A percentile compares a stretch with the other conserved stretches of the same genome.
Conservation (phyloP, 164 flowering plant genomes). For the Vitis rupestris region DNA sequence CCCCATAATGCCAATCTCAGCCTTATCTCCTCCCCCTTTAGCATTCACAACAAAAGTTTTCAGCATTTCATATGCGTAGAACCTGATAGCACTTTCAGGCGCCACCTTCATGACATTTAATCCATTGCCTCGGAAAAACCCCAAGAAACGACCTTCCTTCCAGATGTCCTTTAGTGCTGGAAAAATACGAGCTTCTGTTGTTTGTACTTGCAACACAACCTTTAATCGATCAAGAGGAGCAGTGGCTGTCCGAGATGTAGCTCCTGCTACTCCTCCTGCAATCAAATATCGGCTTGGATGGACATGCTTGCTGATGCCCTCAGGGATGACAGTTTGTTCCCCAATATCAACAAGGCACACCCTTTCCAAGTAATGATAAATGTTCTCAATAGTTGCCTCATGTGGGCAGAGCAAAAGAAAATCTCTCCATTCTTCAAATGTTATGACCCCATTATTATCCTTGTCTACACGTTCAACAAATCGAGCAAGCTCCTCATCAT, state of each 20-base stretch:
- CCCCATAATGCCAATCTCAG: conserved; percentile 11
- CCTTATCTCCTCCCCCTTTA: conserved; percentile 12
- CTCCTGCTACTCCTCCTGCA: conserved; percentile 22
- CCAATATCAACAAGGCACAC: conserved; percentile 25
- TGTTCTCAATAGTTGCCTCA: conserved; percentile 24
- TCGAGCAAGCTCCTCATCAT: conserved; percentile 22
- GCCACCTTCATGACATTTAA: conserved; percentile 22
- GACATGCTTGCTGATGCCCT: conserved; percentile 19
- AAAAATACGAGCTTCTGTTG: conserved; percentile 8
- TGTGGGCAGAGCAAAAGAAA: conserved; percentile 21
- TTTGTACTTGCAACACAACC: conserved; percentile 21
- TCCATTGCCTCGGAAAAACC: conserved; percentile 22
- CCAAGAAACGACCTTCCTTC: conserved; percentile 20
- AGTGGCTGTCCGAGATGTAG: conserved; percentile 24
- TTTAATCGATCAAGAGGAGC: conserved; percentile 24
- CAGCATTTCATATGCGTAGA: conserved; percentile 17
- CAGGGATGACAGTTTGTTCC: conserved; percentile 20
- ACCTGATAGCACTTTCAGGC: conserved; percentile 22
- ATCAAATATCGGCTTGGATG: conserved; percentile 19
- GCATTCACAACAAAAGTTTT: conserved; percentile 7
- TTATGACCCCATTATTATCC: conserved; percentile 23
- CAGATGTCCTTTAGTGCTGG: conserved; percentile 18
- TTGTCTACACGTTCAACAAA: conserved; percentile 25
- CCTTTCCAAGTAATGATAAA: conserved; percentile 20
- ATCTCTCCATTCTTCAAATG: conserved; percentile 27